Evolutionary conservation across 169 alveolate species (phyloP), one percentile per base, ranked within the genome.

Genomic region (Cytauxzoon felis): DNA sequence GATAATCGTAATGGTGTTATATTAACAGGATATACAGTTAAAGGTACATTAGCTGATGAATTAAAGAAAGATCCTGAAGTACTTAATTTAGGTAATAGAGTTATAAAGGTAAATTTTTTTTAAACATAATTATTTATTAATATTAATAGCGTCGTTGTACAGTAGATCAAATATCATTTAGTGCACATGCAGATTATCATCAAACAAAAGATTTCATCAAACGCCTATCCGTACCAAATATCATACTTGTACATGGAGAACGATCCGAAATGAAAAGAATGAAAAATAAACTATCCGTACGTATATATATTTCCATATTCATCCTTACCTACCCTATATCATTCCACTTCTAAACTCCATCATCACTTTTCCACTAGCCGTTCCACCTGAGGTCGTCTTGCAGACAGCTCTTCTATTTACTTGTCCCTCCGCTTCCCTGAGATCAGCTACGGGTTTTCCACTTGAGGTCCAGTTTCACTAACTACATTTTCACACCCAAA

Each of bases 11-110:
- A 95, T 78, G 98, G 98, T 34, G 94, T 96, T 11, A 91, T 97
- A 19, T 79, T 97, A 29, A 97, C 99, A 7, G 99, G 99, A 2
- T 96, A 96, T 83, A 89, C 97, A 29, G 98, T 96, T 3, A 94
- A 94, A 75, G 98, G 98, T 3, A 96, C 99, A 0, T 88, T 96
- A 16, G 99, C 99, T 13, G 95, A 96, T 58, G 93, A 92, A 57
- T 88, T 97, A 16, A 87, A 94, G 78, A 93, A 89, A 9, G 94
- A 94, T 50, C 98, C 98, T 2, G 94, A 90, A 41, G 82, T 80
- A 42, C 81, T 93, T 1, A 90, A 86, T 45, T 52, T 93, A 13
- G 91, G 91, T 50, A 90, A 87, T 58, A 90, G 88, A 42, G 64
- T 72, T n/a, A 78, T 73, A 1, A 91, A 80, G 52, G 66, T 56